Evolutionary conservation across 768 basidiomycete species (phyloP).

Genomic region (Pulveroboletus frians): DNA sequence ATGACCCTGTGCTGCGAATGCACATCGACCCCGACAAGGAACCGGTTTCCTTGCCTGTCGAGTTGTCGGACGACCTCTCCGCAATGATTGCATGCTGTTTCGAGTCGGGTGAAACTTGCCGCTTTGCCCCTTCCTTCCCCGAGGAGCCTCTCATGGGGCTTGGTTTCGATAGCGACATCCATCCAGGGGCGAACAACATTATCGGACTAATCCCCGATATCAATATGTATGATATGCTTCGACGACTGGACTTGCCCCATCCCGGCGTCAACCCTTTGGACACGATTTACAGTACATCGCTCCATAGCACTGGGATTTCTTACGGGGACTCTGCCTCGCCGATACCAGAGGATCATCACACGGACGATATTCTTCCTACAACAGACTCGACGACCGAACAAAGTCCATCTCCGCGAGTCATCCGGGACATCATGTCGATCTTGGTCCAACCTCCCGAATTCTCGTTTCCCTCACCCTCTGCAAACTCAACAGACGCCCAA

Average conservation of each 20-base stretch:
- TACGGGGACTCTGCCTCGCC: background rate
- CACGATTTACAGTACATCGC: constrained; percentile 22
- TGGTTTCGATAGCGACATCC: constrained; percentile 6
- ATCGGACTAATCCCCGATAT: constrained; percentile 31
- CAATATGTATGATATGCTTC: constrained; percentile 31
- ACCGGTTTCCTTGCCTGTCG: background rate
- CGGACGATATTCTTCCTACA: background rate
- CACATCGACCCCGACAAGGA: constrained; percentile 5
- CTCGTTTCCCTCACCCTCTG: constrained; percentile 3
- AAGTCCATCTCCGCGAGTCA: constrained; percentile 25
- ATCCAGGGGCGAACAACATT: constrained; percentile 7
- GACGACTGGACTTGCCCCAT: constrained; percentile 12
- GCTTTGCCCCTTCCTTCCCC: background rate
- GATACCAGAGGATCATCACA: background rate
- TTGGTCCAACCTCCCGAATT: constrained; percentile 18
- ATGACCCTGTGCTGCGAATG: constrained; percentile 1
- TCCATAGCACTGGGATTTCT: background rate
- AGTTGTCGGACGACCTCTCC: background rate
- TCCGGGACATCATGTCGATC: constrained; percentile 31
- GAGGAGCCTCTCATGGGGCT: background rate
- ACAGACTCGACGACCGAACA: constrained; percentile 2
- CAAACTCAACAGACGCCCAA: background rate
- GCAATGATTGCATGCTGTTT: background rate
- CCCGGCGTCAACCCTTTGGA: constrained; percentile 39
- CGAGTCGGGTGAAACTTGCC: background rate